Evolutionary conservation across 2,329 filamentous ascomycete species (phyloP).

Genomic region (Diaporthe sp.): DNA sequence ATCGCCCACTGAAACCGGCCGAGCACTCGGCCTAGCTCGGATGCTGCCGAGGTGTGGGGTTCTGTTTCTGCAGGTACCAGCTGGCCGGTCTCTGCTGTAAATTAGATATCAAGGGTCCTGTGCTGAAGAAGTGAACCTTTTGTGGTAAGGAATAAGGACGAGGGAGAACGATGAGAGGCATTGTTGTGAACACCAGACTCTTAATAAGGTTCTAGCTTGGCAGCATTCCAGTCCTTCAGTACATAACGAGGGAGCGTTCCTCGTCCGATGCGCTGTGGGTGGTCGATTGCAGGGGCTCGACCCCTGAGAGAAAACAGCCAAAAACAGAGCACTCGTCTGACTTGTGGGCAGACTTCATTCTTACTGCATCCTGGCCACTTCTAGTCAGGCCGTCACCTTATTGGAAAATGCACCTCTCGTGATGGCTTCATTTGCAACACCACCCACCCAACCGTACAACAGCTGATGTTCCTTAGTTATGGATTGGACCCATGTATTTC

Average conservation of each 20-base stretch:
- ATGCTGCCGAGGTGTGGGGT: conserved; percentile 30
- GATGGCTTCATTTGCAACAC: background rate
- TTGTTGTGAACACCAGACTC: too few species aligned
- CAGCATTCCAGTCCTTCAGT: background rate
- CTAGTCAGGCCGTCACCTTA: background rate
- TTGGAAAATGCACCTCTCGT: background rate
- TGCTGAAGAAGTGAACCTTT: background rate
- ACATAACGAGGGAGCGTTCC: background rate
- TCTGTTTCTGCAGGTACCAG: conserved; percentile 17
- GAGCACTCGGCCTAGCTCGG: conserved; percentile 16
- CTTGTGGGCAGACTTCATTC: conserved; percentile 30
- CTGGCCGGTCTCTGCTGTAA: background rate
- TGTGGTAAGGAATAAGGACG: background rate
- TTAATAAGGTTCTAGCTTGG: background rate
- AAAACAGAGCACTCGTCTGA: conserved; percentile 22
- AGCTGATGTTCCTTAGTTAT: background rate
- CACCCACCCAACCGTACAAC: background rate
- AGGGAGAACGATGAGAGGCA: background rate
- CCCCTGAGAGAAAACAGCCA: conserved; percentile 24
- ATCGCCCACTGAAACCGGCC: conserved; percentile 28
- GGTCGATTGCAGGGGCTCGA: conserved; percentile 28
- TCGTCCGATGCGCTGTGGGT: background rate
- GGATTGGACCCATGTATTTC: background rate
- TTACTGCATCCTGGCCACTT: background rate
- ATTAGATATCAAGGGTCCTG: background rate